These are phyloP conservation scores for Stephanodiscus minutulus DNA, from an alignment of 108 stramenopile species.

Conservation along the genomic window DNA sequence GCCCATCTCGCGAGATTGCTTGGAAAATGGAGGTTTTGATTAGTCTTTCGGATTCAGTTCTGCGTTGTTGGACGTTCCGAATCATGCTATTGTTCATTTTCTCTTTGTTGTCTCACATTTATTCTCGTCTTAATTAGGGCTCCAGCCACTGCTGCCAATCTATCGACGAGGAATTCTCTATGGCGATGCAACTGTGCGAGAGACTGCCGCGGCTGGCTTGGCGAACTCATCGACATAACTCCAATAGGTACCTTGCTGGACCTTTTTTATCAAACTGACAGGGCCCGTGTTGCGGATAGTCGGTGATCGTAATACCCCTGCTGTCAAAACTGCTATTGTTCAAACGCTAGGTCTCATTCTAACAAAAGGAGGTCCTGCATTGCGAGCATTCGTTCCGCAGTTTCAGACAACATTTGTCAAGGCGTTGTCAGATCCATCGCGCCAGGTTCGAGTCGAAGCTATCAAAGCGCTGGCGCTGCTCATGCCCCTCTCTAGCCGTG, in stretches of 20 bases:
- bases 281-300: slow-evolving; percentile 98
- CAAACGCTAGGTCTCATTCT: slow-evolving; percentile 89
- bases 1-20: neutral
- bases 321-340: slow-evolving; percentile 93
- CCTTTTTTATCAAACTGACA: slow-evolving; percentile 96
- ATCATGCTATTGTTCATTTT: slow-evolving; percentile 5
- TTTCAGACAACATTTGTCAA: slow-evolving; percentile 99
- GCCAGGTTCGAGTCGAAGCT: slow-evolving; percentile 87
- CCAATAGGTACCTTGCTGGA: slow-evolving; percentile 82
- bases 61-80: slow-evolving; percentile 14
- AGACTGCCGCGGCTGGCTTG: slow-evolving; percentile 93
- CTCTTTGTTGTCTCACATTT: slow-evolving; percentile 10
- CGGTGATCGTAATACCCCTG: slow-evolving; percentile 92
- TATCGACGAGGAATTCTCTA: slow-evolving; percentile 96
- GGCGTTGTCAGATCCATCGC: slow-evolving; percentile 91
- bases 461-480: slow-evolving; percentile 83
- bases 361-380: slow-evolving; percentile 88
- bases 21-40: slow-evolving; percentile 57
- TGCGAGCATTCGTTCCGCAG: slow-evolving; percentile 98
- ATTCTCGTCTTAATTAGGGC: slow-evolving; percentile 53
- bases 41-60: slow-evolving; percentile 86
- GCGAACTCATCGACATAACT: slow-evolving; percentile 92
- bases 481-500: slow-evolving; percentile 87
- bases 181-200: slow-evolving; percentile 81
- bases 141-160: slow-evolving; percentile 96